Evolutionary conservation across 345 rosid species (phyloP), one percentile per base, ranked within the genome.

Genomic region (Odontarrhena argentea): DNA sequence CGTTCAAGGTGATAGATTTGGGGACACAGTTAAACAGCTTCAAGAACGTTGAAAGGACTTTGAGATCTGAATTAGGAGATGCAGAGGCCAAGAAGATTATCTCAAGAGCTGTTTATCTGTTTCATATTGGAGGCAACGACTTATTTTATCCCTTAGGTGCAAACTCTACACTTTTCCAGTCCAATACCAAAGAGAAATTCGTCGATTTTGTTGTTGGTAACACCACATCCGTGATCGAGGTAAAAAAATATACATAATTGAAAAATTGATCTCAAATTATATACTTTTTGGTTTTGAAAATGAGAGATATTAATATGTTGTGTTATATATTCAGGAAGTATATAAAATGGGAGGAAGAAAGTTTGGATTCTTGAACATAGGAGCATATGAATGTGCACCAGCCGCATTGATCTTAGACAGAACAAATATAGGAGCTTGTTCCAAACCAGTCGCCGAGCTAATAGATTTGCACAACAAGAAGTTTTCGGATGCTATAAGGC

Each of bases 321-420:
- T 55, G 35, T 47, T 25, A 66, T 58, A 47, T 36, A n/a, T n/a
- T n/a, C n/a, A 84, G 86, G 80, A 74, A 55, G 59, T 84, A 34
- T 66, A 80, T 44, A 62, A 65, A 50, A 38, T 44, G 47, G 86
- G 86, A 55, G 89, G 86, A 63, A 80, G 85, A 42, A 80, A 79
- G 54, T 85, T 85, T 46, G 85, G 80, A 59, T 44, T 85, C n/a
- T n/a, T 75, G 37, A 67, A 55, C 5, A 5, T 75, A 11, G 74
- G 63, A 34, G 6, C 67, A 1, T 49, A 70, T 28, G 85, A 80
- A 0, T 77, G 79, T 34, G 1, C 34, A 13, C 86, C 86, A 13
- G 0, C 0, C 4, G 4, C 67, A 25, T 22, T 44, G 49, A 63
- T 65, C 35, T 1, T 47, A 6, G 65, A 69, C 44, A 43, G n/a